Conservation (phyloP, 1,284 basidiomycete genomes). For the Puccinia coronata region DNA sequence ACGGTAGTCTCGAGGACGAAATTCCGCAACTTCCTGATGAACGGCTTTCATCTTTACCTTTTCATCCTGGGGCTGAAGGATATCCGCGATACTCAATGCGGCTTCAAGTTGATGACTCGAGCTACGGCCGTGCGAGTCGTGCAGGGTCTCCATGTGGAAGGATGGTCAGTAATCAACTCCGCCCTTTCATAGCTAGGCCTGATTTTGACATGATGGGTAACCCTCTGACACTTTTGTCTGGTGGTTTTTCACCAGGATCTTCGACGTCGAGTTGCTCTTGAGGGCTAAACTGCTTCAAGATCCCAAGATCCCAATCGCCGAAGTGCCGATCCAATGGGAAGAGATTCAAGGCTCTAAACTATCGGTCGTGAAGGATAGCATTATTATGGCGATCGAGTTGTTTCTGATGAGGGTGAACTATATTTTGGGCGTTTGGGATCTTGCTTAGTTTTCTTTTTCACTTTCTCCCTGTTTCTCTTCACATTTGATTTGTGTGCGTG, state of each 20-base stretch:
- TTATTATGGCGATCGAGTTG: slow-evolving; percentile 85
- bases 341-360: slow-evolving; percentile 90
- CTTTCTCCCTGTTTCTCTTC: too few species aligned
- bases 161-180: slow-evolving; percentile 27
- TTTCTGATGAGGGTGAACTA: slow-evolving; percentile 80
- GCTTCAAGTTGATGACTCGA: slow-evolving; percentile 70
- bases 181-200: too few species aligned
- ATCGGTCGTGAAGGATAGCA: slow-evolving; percentile 75
- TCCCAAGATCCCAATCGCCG: slow-evolving; percentile 69
- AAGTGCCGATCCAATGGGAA: slow-evolving; percentile 86
- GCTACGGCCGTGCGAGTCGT: slow-evolving; percentile 16
- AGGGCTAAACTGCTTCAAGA: slow-evolving; percentile 61
- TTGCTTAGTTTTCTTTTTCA: slow-evolving; percentile 51
- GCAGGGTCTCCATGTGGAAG: slow-evolving; percentile 47
- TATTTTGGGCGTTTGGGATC: slow-evolving; percentile 66
- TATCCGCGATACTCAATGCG: slow-evolving; percentile 91
- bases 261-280: slow-evolving; percentile 42
- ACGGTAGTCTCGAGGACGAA: slow-evolving; percentile 91
- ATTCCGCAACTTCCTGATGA: slow-evolving; percentile 87
- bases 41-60: slow-evolving; percentile 79
- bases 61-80: slow-evolving; percentile 79
- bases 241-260: slow-evolving; percentile 12
- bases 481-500: too few species aligned
- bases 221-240: too few species aligned
- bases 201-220: too few species aligned